Conservation (phyloP, 495 filamentous ascomycete species). For the Podospora comata region DNA sequence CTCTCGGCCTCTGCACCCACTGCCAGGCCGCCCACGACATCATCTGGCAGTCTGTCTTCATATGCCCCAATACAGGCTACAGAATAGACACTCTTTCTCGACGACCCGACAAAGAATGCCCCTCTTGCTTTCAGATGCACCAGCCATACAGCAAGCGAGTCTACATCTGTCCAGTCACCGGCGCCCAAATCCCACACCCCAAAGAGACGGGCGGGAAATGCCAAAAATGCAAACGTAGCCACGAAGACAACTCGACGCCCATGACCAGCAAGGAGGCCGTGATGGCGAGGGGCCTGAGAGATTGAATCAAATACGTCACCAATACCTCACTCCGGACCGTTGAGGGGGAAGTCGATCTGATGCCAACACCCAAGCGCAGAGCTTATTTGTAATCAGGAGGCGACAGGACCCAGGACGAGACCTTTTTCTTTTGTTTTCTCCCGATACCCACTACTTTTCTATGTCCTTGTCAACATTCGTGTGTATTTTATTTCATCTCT, state of each 20-base stretch:
- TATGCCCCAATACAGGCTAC: slow-evolving; percentile 38
- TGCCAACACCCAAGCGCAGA: background rate
- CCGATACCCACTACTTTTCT: background rate
- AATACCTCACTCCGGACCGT: background rate
- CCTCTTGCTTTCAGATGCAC: slow-evolving; percentile 35
- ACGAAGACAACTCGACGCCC: slow-evolving; percentile 33
- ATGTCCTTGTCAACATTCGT: background rate
- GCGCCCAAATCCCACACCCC: slow-evolving; percentile 31
- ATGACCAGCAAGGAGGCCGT: slow-evolving; percentile 27
- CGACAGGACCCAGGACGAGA: background rate
- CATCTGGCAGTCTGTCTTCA: slow-evolving; percentile 35
- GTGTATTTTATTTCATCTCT: background rate
- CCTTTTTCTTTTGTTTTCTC: background rate
- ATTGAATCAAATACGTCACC: background rate
- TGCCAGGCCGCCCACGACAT: slow-evolving; percentile 34
- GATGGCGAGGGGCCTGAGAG: background rate
- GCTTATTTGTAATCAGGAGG: background rate
- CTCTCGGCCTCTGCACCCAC: slow-evolving; percentile 29
- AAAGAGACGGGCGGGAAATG: slow-evolving; percentile 29
- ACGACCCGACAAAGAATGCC: slow-evolving; percentile 28
- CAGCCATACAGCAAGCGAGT: slow-evolving; percentile 32
- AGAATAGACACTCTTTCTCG: slow-evolving; percentile 24
- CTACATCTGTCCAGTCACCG: slow-evolving; percentile 34
- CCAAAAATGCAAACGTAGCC: slow-evolving; percentile 27
- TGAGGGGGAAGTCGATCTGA: background rate